Percentiles rank a stretch among this genome's conserved stretches.
These are phyloP conservation scores for Backusella luteola DNA, from an alignment of 192 early-diverging fungal species.

Conservation along the genomic window DNA sequence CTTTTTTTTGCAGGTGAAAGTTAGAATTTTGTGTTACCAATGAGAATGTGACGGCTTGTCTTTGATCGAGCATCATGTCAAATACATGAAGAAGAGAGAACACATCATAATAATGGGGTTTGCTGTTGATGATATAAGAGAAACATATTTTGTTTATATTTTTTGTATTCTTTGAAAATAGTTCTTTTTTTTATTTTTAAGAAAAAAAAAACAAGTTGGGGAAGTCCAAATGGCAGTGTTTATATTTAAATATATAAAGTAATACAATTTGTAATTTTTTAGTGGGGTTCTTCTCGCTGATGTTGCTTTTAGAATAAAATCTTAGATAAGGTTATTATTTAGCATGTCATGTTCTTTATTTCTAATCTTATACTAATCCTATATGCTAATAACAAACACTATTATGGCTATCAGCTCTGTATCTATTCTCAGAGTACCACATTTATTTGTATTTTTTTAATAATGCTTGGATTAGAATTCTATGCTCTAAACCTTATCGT, in stretches of 20 bases:
- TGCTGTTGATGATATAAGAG: background rate
- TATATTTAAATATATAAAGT: background rate
- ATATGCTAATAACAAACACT: too few species aligned
- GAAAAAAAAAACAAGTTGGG: background rate
- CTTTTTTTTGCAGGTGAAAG: conserved; percentile 3
- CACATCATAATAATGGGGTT: background rate
- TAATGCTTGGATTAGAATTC: too few species aligned
- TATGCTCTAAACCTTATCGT: too few species aligned
- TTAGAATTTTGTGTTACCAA: background rate
- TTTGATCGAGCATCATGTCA: background rate
- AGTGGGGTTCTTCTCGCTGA: background rate
- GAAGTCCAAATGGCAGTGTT: background rate
- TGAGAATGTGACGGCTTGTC: background rate
- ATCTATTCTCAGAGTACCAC: too few species aligned
- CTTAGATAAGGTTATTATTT: too few species aligned
- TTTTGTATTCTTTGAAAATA: background rate
- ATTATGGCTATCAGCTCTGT: background rate
- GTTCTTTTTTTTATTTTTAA: background rate
- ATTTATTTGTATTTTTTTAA: too few species aligned
- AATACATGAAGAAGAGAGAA: background rate
- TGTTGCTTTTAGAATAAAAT: too few species aligned
- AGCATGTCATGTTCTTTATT: background rate
- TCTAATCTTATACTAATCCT: background rate
- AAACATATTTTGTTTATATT: background rate
- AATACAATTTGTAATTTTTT: background rate